Evolutionary conservation across 1,284 basidiomycete species (phyloP).

Genomic region (Tylopilus sp.): DNA sequence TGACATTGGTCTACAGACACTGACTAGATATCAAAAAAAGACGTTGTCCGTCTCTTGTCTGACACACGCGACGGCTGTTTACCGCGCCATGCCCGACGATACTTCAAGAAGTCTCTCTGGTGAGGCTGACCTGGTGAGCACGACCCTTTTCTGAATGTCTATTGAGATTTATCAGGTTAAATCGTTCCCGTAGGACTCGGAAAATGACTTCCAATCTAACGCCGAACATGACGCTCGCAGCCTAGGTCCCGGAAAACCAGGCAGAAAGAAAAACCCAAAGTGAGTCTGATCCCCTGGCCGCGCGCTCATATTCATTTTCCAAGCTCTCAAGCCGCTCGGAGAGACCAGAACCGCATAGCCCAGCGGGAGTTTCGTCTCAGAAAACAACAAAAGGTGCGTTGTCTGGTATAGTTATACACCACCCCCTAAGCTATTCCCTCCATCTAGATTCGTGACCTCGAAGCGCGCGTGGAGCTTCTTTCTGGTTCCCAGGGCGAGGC

Average conservation of each 20-base stretch:
- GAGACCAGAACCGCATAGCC: conserved; percentile 90
- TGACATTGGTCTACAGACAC: neutral
- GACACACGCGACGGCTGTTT: neutral
- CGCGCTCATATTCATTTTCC: conserved; percentile 12
- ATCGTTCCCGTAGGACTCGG: conserved; percentile 49
- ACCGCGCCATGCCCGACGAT: conserved; percentile 30
- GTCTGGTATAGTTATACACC: neutral
- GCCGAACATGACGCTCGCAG: conserved; percentile 35
- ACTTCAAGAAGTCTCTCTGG: conserved; percentile 28
- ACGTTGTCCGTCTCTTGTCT: neutral
- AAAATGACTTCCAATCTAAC: conserved; percentile 58
- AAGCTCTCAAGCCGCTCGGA: conserved; percentile 79
- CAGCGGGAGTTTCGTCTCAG: conserved; percentile 88
- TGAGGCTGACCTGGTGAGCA: conserved; percentile 26
- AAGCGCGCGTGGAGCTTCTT: conserved; percentile 85
- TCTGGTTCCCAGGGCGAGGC: conserved; percentile 89
- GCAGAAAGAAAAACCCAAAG: conserved; percentile 85
- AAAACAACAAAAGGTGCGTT: conserved; percentile 76
- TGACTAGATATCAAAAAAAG: neutral
- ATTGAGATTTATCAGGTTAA: conserved; percentile 13
- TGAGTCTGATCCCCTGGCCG: conserved; percentile 34
- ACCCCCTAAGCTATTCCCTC: conserved; percentile 10
- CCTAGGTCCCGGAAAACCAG: conserved; percentile 60
- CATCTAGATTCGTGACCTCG: conserved; percentile 82
- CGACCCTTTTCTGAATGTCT: conserved; percentile 12